These are phyloP conservation scores for Pythium grandisporangium DNA, from an alignment of 352 stramenopile genomes.

Conservation along the genomic window DNA sequence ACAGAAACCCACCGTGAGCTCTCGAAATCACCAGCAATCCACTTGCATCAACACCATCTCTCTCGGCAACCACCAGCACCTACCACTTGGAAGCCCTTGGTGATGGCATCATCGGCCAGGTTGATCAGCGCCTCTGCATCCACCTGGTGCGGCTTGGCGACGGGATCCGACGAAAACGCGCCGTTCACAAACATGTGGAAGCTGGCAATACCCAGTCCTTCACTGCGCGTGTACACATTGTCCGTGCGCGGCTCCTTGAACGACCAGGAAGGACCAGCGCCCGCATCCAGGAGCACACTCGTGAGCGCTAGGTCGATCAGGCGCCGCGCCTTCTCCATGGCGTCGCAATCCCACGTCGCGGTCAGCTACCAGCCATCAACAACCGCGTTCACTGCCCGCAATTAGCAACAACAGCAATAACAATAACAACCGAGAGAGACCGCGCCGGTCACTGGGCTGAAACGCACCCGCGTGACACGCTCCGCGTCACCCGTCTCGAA, in stretches of 20 bases:
- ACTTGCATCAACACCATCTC: too few relatives aligned
- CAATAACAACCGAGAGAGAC: too few relatives aligned
- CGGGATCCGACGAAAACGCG: conserved; percentile 51
- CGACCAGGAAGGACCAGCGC: conserved; percentile 56
- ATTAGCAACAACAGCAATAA: neutral
- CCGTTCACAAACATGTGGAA: conserved; percentile 80
- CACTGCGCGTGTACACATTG: conserved; percentile 60
- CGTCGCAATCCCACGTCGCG: conserved; percentile 34
- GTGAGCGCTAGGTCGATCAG: conserved; percentile 72
- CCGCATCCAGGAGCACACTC: conserved; percentile 73
- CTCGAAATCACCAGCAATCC: too few relatives aligned
- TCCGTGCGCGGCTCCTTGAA: conserved; percentile 62
- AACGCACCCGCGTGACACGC: conserved; percentile 33
- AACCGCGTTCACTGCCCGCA: neutral
- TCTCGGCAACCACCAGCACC: neutral
- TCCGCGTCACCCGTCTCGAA: conserved; percentile 73
- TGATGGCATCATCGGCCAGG: conserved; percentile 49
- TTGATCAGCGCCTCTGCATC: conserved; percentile 50
- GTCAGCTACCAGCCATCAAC: conserved; percentile 19
- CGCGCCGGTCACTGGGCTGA: too few relatives aligned
- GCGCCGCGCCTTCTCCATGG: conserved; percentile 39
- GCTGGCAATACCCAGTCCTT: conserved; percentile 73
- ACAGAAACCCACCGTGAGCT: too few relatives aligned
- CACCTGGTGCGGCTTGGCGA: conserved; percentile 27
- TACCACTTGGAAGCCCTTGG: conserved; percentile 78